Evolutionary conservation across 2,329 filamentous ascomycete species (phyloP).

Genomic region (Verticillium alfalfae): DNA sequence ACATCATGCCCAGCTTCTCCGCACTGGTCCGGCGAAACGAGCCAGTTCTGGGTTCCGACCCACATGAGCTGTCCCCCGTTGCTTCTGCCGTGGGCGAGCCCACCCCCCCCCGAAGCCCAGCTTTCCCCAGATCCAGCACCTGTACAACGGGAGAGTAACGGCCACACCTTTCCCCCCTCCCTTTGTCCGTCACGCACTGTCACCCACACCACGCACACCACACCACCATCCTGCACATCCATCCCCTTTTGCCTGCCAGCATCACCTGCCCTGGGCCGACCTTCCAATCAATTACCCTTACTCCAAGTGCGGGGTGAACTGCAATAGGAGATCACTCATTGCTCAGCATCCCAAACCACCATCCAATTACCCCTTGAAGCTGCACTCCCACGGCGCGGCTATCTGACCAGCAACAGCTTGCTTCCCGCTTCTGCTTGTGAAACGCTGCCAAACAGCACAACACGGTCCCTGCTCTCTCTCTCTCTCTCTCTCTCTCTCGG

Average conservation of each 20-base stretch:
- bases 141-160: neutral
- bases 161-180: constrained; percentile 4
- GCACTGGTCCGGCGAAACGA: constrained; percentile 9
- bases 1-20: constrained; percentile 12
- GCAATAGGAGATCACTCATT: neutral
- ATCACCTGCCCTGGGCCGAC: neutral
- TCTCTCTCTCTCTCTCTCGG: constrained; percentile 1
- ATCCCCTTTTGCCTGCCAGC: neutral
- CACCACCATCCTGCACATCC: constrained; percentile 1
- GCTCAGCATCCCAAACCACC: neutral
- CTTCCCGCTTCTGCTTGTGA: neutral
- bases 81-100: neutral
- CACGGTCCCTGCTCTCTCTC: constrained; percentile 1
- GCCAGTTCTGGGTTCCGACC: constrained; percentile 7
- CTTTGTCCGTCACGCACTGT: constrained; percentile 6
- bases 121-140: neutral
- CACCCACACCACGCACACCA: constrained; percentile 2
- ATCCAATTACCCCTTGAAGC: neutral
- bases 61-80: constrained; percentile 4
- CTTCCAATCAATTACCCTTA: neutral
- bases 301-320: neutral
- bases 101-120: neutral
- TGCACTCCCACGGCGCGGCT: neutral
- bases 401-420: constrained; percentile 7
- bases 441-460: neutral